Base-by-base conservation (phyloP, 1,284 basidiomycete species). In the Microbotryomycetes sp. region DNA sequence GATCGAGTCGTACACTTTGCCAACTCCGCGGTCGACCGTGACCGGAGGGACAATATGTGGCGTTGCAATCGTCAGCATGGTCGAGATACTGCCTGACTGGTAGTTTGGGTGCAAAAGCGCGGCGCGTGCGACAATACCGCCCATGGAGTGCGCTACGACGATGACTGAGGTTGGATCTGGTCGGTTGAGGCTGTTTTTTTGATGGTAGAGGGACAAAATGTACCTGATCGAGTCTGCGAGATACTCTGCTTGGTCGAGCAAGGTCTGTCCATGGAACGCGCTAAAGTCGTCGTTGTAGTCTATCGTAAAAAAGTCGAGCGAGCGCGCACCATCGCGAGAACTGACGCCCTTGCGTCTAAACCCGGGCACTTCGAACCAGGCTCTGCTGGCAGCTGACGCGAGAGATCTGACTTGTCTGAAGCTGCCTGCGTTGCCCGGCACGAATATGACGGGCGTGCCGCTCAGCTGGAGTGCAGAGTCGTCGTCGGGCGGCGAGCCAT, bases 281-380 rank as follows among this genome's bases (percentile, higher is more conserved):
- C 91, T 92, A 47, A 97, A 84, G 72, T 97, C 96, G 75, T 98
- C 94, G 73, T 97, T 97, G 78, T 92, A 94, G 73, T 98, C 92
- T 65, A 92, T 89, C 24, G 91, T 81, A 73, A 87, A 97, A 72
- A 94, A 83, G 75, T 96, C 92, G 5, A 94, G 75, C 2, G 84
- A 52, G 21, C 59, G 57, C 7, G 51, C 35, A 2, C 59, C 59
- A 23, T 18, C 48, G 23, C 62, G 29, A 21, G 67, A 52, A 76
- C 72, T 11, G 83, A 79, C 48, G 82, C 73, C 46, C 76, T 60
- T 62, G 24, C 75, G 69, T 78, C 50, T 58, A 4, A 62, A 54
- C 78, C 51, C 68, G 81, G 87, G 57, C 77, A 79, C 30, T 77
- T 78, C 72, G 59, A 83, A 89, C 73, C 84, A 93, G 68, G 94